Evolutionary conservation across 2,329 filamentous ascomycete species (phyloP).

Genomic region (Penicillium sumatraense): DNA sequence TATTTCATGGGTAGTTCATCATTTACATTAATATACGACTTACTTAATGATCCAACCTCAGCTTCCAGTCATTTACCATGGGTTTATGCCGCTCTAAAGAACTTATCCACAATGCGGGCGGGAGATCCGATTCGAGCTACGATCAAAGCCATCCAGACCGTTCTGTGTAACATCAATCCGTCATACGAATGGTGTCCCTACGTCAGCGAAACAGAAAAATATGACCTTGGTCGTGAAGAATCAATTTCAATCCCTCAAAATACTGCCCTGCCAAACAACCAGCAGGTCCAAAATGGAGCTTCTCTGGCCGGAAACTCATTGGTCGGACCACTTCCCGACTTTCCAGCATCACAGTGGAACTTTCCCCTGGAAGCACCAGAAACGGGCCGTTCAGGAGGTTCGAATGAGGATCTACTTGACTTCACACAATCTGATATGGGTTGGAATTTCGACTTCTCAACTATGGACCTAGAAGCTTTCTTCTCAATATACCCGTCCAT

Average conservation of each 20-base stretch:
- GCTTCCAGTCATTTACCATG: constrained; percentile 48
- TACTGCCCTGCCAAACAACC: not conserved
- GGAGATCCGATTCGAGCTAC: constrained; percentile 34
- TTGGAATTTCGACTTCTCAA: constrained; percentile 47
- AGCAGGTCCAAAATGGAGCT: not conserved
- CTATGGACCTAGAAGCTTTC: constrained; percentile 45
- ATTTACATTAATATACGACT: constrained; percentile 49
- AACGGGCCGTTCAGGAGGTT: constrained; percentile 27
- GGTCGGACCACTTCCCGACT: constrained; percentile 6
- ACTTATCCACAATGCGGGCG: constrained; percentile 41
- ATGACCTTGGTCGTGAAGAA: not conserved
- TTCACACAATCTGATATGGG: constrained; percentile 44
- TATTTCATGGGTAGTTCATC: constrained; percentile 50
- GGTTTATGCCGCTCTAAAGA: constrained; percentile 46
- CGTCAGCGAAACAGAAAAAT: not conserved
- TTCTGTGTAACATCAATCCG: constrained; percentile 36
- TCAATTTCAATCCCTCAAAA: not conserved
- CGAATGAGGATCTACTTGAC: constrained; percentile 39
- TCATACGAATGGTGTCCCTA: constrained; percentile 33
- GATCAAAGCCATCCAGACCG: constrained; percentile 38
- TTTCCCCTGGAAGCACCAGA: constrained; percentile 26
- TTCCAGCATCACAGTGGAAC: constrained; percentile 28
- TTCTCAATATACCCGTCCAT: constrained; percentile 39
- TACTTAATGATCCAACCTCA: constrained; percentile 45
- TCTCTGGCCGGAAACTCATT: not conserved